Conservation (phyloP, 495 filamentous ascomycete genomes). For the Opeltia flavorubescens region DNA sequence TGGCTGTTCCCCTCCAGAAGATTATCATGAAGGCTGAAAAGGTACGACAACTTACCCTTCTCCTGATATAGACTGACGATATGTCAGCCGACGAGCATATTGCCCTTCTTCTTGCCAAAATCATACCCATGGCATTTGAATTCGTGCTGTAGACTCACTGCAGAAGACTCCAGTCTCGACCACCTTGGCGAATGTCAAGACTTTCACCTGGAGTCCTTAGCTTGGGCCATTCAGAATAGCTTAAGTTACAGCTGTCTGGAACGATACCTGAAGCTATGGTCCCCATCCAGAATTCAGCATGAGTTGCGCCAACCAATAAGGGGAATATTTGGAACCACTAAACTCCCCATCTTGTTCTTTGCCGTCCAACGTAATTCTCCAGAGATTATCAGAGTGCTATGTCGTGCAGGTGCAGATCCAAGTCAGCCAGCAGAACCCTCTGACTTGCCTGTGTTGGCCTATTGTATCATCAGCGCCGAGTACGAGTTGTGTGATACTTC, state of each 20-base stretch:
- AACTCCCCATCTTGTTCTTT: slow-evolving; percentile 8
- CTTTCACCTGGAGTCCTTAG: neutral
- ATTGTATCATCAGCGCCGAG: slow-evolving; percentile 8
- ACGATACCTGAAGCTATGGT: slow-evolving; percentile 4
- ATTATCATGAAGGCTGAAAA: no score
- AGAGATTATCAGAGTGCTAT: slow-evolving; percentile 6
- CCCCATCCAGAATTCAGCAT: neutral
- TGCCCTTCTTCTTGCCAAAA: slow-evolving; percentile 2
- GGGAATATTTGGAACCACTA: neutral
- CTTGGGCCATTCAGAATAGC: slow-evolving; percentile 8
- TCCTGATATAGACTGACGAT: no score
- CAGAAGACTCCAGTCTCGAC: slow-evolving; percentile 1
- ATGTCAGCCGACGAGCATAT: no score
- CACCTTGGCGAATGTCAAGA: slow-evolving; percentile 2
- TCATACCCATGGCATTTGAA: neutral
- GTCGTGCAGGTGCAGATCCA: slow-evolving; percentile 9
- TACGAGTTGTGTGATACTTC: slow-evolving; percentile 7
- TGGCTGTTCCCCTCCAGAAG: no score
- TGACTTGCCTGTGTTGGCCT: slow-evolving; percentile 2
- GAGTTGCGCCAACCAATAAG: neutral
- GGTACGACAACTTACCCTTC: no score
- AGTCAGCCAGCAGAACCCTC: neutral
- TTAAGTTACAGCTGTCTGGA: slow-evolving; percentile 7
- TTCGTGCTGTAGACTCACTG: neutral
- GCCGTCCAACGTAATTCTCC: slow-evolving; percentile 12